Evolutionary conservation across 495 filamentous ascomycete species (phyloP).

Genomic region (Copromyces sp.): DNA sequence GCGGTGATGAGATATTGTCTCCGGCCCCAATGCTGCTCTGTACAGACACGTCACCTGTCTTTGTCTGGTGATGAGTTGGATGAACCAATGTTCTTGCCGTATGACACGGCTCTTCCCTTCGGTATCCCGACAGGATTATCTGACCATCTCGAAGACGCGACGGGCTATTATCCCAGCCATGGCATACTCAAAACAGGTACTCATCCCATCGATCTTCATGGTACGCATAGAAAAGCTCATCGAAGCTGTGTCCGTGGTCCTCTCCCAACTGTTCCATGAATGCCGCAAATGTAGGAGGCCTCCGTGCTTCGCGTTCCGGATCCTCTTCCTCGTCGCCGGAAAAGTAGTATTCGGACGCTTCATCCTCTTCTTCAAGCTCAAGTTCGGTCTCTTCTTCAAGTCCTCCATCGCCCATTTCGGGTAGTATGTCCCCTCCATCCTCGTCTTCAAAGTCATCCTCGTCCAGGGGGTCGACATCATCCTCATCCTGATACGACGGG

Average conservation of each 20-base stretch:
- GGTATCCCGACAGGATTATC: neutral
- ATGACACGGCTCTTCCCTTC: neutral
- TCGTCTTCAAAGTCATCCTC: constrained; percentile 12
- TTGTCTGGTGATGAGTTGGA: neutral
- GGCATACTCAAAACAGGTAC: constrained; percentile 19
- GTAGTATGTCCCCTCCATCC: constrained; percentile 4
- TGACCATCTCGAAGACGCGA: neutral
- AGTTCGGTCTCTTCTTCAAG: constrained; percentile 9
- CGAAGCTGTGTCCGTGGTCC: constrained; percentile 23
- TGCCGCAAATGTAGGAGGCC: constrained; percentile 20
- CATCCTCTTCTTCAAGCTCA: constrained; percentile 27
- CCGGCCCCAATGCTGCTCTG: neutral
- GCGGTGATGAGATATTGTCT: neutral
- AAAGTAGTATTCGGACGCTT: constrained; percentile 27
- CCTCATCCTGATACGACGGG: constrained; percentile 23
- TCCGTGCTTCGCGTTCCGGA: constrained; percentile 21
- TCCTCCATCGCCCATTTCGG: neutral
- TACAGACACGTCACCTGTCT: neutral
- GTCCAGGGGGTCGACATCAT: constrained; percentile 12
- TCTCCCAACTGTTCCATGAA: constrained; percentile 22
- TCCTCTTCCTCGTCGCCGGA: constrained; percentile 24
- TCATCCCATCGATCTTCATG: constrained; percentile 29
- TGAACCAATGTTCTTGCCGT: neutral
- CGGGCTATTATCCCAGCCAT: neutral
- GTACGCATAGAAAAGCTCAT: constrained; percentile 25